phyloP scores from a whole-genome alignment of 306 rosid genomes.

The Astragalus glycyphyllos region DNA sequence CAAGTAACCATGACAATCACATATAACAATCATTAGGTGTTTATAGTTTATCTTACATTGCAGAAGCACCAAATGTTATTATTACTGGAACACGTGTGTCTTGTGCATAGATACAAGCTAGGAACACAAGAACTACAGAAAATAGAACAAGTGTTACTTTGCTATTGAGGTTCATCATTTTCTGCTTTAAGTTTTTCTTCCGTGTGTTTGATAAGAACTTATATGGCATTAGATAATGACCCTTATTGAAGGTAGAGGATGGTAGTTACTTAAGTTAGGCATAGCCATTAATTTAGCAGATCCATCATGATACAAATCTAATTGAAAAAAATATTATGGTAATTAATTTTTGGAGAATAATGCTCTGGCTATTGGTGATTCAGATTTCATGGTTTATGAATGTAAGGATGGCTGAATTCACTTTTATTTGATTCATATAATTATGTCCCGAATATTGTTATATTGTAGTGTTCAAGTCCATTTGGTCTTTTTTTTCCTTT shows the following conservation, averaged over 20 bases:
- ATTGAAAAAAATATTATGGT: background rate
- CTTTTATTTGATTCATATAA: conserved; percentile 1
- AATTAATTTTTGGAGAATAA: conserved; percentile 7
- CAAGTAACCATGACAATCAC: too few species aligned
- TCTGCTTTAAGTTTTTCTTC: conserved; percentile 32
- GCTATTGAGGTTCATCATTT: conserved; percentile 48
- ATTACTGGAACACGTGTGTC: conserved; percentile 86
- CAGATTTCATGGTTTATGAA: conserved; percentile 19
- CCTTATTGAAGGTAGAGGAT: conserved; percentile 64
- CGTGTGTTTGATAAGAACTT: conserved; percentile 32
- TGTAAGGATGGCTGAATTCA: background rate
- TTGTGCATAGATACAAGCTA: conserved; percentile 61
- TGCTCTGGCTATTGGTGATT: background rate
- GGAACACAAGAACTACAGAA: conserved; percentile 47
- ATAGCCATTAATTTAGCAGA: conserved; percentile 57
- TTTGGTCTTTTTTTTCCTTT: background rate
- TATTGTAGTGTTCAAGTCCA: conserved; percentile 8
- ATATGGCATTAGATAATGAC: conserved; percentile 49
- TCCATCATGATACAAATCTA: background rate
- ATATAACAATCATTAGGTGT: too few species aligned
- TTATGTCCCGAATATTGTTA: background rate
- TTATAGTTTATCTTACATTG: background rate
- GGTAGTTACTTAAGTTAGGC: conserved; percentile 57
- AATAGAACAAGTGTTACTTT: conserved; percentile 53
- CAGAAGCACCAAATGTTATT: conserved; percentile 90